Evolutionary conservation across 1,284 basidiomycete species (phyloP).

Genomic region (Rhodotorula sp.): DNA sequence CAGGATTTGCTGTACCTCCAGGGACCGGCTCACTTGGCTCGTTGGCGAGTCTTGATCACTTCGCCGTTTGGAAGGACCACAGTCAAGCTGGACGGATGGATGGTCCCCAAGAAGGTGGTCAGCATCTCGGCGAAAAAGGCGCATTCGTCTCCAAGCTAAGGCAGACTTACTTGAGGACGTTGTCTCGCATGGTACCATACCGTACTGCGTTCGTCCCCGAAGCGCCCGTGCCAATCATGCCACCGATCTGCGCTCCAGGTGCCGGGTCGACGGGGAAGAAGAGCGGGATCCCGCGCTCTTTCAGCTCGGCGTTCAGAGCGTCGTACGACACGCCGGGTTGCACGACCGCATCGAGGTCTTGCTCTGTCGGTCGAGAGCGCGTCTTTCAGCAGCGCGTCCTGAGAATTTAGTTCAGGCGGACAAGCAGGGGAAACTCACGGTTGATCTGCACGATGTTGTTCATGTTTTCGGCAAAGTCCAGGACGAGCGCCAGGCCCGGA

Average conservation of each 20-base stretch:
- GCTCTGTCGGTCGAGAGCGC: conserved; percentile 51
- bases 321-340: conserved; percentile 79
- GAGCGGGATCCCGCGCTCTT: conserved; percentile 68
- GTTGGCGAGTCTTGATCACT: conserved; percentile 85
- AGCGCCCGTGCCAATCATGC: conserved; percentile 64
- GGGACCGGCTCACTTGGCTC: conserved; percentile 55
- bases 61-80: conserved; percentile 86
- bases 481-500: conserved; percentile 42
- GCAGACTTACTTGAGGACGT: conserved; percentile 23
- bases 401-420: not conserved
- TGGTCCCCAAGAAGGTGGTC: not conserved
- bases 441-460: conserved; percentile 75
- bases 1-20: too few species aligned
- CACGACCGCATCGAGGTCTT: conserved; percentile 66
- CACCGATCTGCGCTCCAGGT: conserved; percentile 57
- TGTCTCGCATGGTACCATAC: conserved; percentile 64
- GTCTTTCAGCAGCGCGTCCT: not conserved
- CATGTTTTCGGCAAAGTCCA: conserved; percentile 78
- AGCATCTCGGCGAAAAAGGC: not conserved
- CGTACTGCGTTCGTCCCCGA: conserved; percentile 75
- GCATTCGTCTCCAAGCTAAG: conserved; percentile 1
- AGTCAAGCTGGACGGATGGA: conserved; percentile 56
- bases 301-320: conserved; percentile 74
- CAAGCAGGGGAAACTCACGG: conserved; percentile 53
- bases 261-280: conserved; percentile 75